Conservation (phyloP, 306 rosid genomes). For the Citrullus colocynthis region DNA sequence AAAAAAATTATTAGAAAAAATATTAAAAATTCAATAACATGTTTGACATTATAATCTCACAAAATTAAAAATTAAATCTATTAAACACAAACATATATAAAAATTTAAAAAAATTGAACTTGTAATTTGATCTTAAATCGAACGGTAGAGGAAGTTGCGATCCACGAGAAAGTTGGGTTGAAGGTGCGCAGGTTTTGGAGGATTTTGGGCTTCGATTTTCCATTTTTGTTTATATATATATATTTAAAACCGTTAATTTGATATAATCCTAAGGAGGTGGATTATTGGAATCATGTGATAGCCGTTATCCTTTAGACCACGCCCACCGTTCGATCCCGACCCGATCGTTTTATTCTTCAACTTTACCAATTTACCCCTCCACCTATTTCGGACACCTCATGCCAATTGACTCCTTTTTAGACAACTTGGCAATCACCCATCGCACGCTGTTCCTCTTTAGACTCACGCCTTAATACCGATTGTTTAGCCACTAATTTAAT, state of each 20-base stretch:
- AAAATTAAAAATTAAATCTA: too few species aligned
- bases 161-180: not conserved
- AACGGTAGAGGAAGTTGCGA: too few species aligned
- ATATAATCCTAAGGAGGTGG: not conserved
- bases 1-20: too few species aligned
- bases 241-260: not conserved
- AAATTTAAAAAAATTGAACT: too few species aligned
- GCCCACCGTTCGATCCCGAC: not conserved
- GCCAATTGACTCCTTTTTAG: not conserved
- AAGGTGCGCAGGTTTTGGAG: constrained; percentile 20
- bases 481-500: not conserved
- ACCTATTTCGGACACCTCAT: not conserved
- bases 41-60: too few species aligned
- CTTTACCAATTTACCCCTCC: not conserved
- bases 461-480: not conserved
- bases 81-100: too few species aligned
- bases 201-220: not conserved
- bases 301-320: not conserved
- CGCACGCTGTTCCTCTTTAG: not conserved
- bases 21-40: too few species aligned
- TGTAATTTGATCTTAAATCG: too few species aligned
- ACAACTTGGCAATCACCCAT: not conserved
- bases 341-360: not conserved
- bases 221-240: too few species aligned
- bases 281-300: not conserved